Base-by-base conservation (phyloP, 2,329 filamentous ascomycete genomes). In the Fusarium dlaminii region DNA sequence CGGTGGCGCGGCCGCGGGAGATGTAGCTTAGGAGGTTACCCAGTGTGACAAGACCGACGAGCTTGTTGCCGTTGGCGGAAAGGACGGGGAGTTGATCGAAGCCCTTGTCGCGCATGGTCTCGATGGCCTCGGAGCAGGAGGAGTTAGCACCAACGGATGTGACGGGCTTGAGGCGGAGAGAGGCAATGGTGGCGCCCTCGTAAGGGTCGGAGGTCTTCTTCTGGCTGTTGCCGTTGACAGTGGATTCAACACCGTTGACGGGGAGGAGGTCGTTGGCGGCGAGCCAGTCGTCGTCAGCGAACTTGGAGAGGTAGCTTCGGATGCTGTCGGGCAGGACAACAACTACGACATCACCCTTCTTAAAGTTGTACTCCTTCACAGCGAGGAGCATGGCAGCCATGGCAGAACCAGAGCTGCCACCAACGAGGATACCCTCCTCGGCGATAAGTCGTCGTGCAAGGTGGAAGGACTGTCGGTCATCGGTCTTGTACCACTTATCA, bases 271-370 rank as follows among this genome's bases (percentile, higher is more conserved):
- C 93, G 84, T 99, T 99, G 73, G 96, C 96, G 18, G 95, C 95
- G 63, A 99, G 91, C 97, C 96, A 99, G 86, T 98, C 96, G 81
- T 99, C 97, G 81, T 99, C 96, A 75, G 95, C 95, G 81, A 99
- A 99, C 89, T 99, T 99, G 86, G 93, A 96, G 32, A 99, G 90
- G 83, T 99, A 99, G 84, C 94, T 98, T 80, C 96, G 90, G 81
- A 99, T 98, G 85, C 95, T 98, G 83, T 99, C 96, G 3, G 96
- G 97, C 24, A 98, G 87, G 60, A 99, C 86, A 34, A 98, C 95
- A 34, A 99, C 96, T 0, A 98, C 90, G 3, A 95, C 90, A 80
- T 99, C 95, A 65, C 93, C 93, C 81, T 95, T 93, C 72, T 90
- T 89, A 73, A 98, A 88, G n/a, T 89, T 87, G 61, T 93, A 86